Conservation (phyloP, 257 asterid species). For the Nicotiana otophora region DNA sequence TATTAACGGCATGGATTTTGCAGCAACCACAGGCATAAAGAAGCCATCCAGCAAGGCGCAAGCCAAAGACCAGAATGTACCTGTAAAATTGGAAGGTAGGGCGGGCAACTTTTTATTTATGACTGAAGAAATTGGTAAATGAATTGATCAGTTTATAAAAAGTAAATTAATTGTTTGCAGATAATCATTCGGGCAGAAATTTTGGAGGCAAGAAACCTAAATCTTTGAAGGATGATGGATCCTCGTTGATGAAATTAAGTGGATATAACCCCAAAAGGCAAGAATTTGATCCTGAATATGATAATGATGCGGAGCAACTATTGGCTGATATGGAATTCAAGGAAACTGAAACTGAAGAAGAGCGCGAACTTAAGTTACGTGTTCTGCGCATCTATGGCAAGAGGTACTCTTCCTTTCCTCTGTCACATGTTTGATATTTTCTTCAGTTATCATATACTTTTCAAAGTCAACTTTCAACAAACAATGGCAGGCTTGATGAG, state of each 20-base stretch:
- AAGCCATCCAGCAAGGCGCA: conserved; percentile 48
- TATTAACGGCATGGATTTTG: conserved; percentile 16
- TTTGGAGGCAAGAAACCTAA: conserved; percentile 55
- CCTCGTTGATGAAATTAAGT: conserved; percentile 58
- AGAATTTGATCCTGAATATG: conserved; percentile 85
- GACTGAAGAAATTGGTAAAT: not conserved
- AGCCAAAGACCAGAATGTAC: conserved; percentile 55
- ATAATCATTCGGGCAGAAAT: conserved; percentile 50
- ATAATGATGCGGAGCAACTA: conserved; percentile 81
- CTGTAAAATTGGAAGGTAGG: conserved; percentile 57
- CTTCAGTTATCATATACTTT: not conserved
- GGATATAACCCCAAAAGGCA: conserved; percentile 73
- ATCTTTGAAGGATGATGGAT: conserved; percentile 45
- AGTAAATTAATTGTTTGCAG: conserved; percentile 20
- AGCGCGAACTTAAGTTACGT: conserved; percentile 62
- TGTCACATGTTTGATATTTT: not conserved
- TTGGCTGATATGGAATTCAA: conserved; percentile 94
- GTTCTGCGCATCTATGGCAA: conserved; percentile 68
- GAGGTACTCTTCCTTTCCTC: conserved; percentile 37
- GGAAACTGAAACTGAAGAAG: conserved; percentile 71
- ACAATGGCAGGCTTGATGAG: conserved; percentile 71
- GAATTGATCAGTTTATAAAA: not conserved
- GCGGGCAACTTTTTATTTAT: not conserved
- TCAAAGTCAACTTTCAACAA: conserved; percentile 1
- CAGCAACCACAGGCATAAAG: conserved; percentile 53